These are phyloP conservation scores for Nothomitra cinnamomea DNA, from an alignment of 2,329 filamentous ascomycete genomes.

Conservation along the genomic window DNA sequence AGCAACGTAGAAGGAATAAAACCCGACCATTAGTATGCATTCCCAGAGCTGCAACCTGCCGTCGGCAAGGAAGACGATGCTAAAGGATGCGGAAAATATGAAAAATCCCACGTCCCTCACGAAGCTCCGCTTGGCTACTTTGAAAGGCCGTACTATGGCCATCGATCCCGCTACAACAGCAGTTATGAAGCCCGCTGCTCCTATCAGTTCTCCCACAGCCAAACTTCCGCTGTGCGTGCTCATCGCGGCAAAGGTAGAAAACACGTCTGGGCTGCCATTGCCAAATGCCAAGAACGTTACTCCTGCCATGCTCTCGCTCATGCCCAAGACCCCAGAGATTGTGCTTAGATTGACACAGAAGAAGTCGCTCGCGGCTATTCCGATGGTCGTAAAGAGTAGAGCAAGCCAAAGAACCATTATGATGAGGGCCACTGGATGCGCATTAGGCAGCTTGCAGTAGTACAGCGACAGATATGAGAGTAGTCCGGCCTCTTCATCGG, in stretches of 20 bases:
- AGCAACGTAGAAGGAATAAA: slow-evolving; percentile 78
- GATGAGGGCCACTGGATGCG: slow-evolving; percentile 60
- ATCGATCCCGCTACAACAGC: slow-evolving; percentile 93
- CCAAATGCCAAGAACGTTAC: slow-evolving; percentile 95
- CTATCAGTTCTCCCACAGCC: slow-evolving; percentile 87
- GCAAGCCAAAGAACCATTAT: slow-evolving; percentile 70
- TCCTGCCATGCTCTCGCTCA: slow-evolving; percentile 90
- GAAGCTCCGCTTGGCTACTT: slow-evolving; percentile 77
- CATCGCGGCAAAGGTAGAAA: slow-evolving; percentile 98
- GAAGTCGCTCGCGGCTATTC: slow-evolving; percentile 95
- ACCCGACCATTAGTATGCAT: slow-evolving; percentile 73
- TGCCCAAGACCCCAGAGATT: slow-evolving; percentile 70
- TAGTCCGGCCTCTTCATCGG: slow-evolving; percentile 77
- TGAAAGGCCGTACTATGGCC: slow-evolving; percentile 90
- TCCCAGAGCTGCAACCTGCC: slow-evolving; percentile 78
- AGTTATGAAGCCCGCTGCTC: slow-evolving; percentile 89
- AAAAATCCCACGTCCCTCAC: slow-evolving; percentile 88
- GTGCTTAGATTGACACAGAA: slow-evolving; percentile 95
- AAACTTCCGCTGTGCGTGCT: slow-evolving; percentile 91
- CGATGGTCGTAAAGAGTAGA: slow-evolving; percentile 87
- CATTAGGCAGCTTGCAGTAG: slow-evolving; percentile 59
- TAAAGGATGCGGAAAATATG: slow-evolving; percentile 69
- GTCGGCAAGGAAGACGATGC: slow-evolving; percentile 73
- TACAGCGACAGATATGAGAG: slow-evolving; percentile 79
- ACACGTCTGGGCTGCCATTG: slow-evolving; percentile 95